phyloP scores from a whole-genome alignment of 345 rosid genomes.

The Cardamine chenopodiifolia region DNA sequence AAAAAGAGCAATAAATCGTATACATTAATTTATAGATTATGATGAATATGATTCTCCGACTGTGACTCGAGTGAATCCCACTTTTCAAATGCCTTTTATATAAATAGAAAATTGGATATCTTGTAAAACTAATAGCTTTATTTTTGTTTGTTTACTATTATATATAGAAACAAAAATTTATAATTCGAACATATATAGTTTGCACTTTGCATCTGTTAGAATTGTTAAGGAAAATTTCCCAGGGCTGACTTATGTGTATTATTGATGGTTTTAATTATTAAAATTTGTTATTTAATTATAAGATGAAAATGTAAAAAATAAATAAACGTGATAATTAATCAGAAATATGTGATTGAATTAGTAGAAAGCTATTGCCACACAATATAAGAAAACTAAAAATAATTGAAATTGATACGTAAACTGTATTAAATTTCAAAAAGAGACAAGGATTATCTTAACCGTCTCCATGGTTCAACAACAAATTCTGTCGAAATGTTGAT shows the following conservation, averaged over 20 bases:
- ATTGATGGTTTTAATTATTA: conserved; percentile 2
- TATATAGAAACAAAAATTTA: too few relatives aligned
- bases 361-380: background rate
- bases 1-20: background rate
- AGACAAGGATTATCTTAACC: background rate
- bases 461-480: background rate
- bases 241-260: background rate
- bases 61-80: background rate
- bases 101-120: background rate
- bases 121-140: background rate
- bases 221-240: background rate
- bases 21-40: background rate
- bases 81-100: background rate
- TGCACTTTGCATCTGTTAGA: background rate
- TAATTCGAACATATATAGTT: too few relatives aligned
- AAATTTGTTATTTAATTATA: background rate
- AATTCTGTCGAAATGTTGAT: background rate
- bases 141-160: background rate
- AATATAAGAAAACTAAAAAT: background rate
- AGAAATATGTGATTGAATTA: background rate
- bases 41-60: conserved; percentile 10
- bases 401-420: background rate
- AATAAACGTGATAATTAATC: background rate
- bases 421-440: background rate
- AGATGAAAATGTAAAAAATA: background rate